These are phyloP conservation scores for Mycosphaerella sp. DNA, from an alignment of 2,329 filamentous ascomycete species.

Conservation along the genomic window DNA sequence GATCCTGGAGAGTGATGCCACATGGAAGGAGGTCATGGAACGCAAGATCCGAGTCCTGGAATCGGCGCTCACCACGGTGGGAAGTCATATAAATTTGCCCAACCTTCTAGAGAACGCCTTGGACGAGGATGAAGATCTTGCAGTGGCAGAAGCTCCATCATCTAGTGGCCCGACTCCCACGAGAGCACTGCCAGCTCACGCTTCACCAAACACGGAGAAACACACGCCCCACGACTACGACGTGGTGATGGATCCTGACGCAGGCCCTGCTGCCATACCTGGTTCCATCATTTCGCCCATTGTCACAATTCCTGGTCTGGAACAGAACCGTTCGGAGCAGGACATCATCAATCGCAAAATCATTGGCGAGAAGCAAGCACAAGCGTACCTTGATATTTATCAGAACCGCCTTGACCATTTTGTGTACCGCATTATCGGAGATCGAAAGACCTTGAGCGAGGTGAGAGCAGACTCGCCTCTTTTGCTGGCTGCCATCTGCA, in stretches of 20 bases:
- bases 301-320: conserved; percentile 21
- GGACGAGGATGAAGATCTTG: conserved; percentile 23
- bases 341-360: conserved; percentile 30
- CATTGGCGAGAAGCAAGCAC: conserved; percentile 27
- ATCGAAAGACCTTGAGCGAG: conserved; percentile 26
- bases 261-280: conserved; percentile 35
- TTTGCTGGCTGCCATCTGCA: conserved; percentile 34
- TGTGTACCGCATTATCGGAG: conserved; percentile 32
- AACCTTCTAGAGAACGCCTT: conserved; percentile 24
- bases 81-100: conserved; percentile 20
- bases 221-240: conserved; percentile 32
- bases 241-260: conserved; percentile 37
- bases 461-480: conserved; percentile 32
- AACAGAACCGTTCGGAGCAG: conserved; percentile 24
- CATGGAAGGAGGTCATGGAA: conserved; percentile 39
- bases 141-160: conserved; percentile 12
- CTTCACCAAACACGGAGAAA: conserved; percentile 23
- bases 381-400: conserved; percentile 31
- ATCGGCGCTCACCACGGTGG: conserved; percentile 31
- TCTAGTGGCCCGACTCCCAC: conserved; percentile 13
- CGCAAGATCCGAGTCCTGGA: conserved; percentile 37
- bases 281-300: conserved; percentile 30
- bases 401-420: conserved; percentile 33
- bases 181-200: conserved; percentile 1
- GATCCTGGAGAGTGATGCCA: conserved; percentile 38